Percentiles rank a stretch among this genome's conserved stretches.
Evolutionary conservation across 768 basidiomycete genomes (phyloP).

Genomic region (Boletus reticulatus): DNA sequence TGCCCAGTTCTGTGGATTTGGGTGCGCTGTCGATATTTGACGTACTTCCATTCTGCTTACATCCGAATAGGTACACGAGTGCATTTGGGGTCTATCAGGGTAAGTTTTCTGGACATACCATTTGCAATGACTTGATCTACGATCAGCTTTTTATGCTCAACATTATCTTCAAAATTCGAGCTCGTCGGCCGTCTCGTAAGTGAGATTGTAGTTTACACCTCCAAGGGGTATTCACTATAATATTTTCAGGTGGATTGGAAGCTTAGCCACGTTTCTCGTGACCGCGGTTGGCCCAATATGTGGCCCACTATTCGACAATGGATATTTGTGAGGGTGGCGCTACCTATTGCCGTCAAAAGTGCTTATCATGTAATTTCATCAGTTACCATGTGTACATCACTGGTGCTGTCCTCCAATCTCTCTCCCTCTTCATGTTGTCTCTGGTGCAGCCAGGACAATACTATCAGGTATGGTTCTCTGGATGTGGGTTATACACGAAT

Average conservation of each 20-base stretch:
- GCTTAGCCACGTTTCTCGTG: slow-evolving; percentile 16
- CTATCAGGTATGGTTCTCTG: slow-evolving; percentile 29
- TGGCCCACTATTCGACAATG: slow-evolving; percentile 24
- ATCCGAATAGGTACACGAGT: slow-evolving; percentile 10
- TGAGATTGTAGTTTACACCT: background rate
- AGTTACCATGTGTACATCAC: slow-evolving; percentile 19
- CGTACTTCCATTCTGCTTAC: background rate
- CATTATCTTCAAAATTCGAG: slow-evolving; percentile 21
- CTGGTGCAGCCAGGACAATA: slow-evolving; percentile 33
- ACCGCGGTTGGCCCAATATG: slow-evolving; percentile 22
- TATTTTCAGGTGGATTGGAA: slow-evolving; percentile 28
- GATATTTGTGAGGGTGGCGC: slow-evolving; percentile 25
- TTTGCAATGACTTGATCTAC: background rate
- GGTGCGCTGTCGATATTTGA: slow-evolving; percentile 6
- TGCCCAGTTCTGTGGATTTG: slow-evolving; percentile 25
- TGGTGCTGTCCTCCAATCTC: slow-evolving; percentile 26
- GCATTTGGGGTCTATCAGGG: slow-evolving; percentile 32
- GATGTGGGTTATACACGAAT: background rate
- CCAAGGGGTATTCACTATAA: background rate
- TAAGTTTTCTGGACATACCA: background rate
- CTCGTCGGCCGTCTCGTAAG: slow-evolving; percentile 25
- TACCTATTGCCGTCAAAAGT: background rate
- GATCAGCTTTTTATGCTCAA: slow-evolving; percentile 22
- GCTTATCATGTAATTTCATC: background rate
- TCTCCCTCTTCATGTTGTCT: slow-evolving; percentile 39